phyloP scores from a whole-genome alignment of 2,329 filamentous ascomycete genomes.

The Colletotrichum neosansevieriae region DNA sequence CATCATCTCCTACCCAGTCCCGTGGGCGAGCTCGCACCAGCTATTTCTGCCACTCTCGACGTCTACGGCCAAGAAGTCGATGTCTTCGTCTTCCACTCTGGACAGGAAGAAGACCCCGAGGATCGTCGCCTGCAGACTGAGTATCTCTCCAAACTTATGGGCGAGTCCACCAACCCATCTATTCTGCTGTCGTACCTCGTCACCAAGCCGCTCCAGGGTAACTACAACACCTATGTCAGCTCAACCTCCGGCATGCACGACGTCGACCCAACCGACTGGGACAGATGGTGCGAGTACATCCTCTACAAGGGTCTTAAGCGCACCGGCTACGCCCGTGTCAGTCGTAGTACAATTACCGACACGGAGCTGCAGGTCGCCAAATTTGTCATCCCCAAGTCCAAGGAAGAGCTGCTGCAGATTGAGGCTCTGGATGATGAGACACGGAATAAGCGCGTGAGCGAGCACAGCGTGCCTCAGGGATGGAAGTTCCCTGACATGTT shows the following conservation, averaged over 20 bases:
- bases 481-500: slow-evolving; percentile 89
- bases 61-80: slow-evolving; percentile 92
- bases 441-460: slow-evolving; percentile 70
- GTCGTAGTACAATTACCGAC: slow-evolving; percentile 91
- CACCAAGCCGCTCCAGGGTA: slow-evolving; percentile 88
- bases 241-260: slow-evolving; percentile 91
- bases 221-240: slow-evolving; percentile 96
- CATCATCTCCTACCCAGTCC: slow-evolving; percentile 95
- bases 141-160: slow-evolving; percentile 92
- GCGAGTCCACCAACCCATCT: slow-evolving; percentile 80
- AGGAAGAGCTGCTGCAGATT: slow-evolving; percentile 64
- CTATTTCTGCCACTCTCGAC: slow-evolving; percentile 95
- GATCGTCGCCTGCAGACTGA: slow-evolving; percentile 88
- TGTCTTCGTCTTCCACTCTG: slow-evolving; percentile 98
- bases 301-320: slow-evolving; percentile 90
- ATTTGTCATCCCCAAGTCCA: slow-evolving; percentile 83
- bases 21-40: slow-evolving; percentile 93
- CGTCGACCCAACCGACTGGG: slow-evolving; percentile 93
- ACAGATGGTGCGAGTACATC: slow-evolving; percentile 99
- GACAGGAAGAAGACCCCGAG: slow-evolving; percentile 95
- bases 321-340: slow-evolving; percentile 90
- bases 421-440: slow-evolving; percentile 62
- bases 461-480: slow-evolving; percentile 80
- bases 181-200: slow-evolving; percentile 94
- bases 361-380: slow-evolving; percentile 98